Evolutionary conservation across 495 filamentous ascomycete genomes (phyloP), one percentile per base, ranked within the genome.

Genomic region (Aspergillus carlsbadensis): DNA sequence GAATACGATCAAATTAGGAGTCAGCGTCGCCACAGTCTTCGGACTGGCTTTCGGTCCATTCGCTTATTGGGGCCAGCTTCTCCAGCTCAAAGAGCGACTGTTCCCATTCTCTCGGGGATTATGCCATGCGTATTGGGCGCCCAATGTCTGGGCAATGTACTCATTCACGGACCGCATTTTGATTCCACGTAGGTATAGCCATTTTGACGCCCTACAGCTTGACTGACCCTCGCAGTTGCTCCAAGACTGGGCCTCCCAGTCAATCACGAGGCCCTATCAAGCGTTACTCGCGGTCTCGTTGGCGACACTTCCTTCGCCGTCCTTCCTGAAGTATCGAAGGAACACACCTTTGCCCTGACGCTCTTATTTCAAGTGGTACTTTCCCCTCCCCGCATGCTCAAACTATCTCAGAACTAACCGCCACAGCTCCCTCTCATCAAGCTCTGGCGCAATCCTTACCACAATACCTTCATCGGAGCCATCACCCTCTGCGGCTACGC

Each of bases 81-180:
- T 86, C n/a, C 94, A 98, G 69, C 73, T 98, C 33, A 70, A 95
- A 42, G 84, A 84, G 57, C 78, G 94, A 47, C 78, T 98, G 2
- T 98, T 98, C 61, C 94, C 94, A 4, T 98, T 98, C 69, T 93
- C 91, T 1, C 76, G 94, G 49, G 94, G 94, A 0, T 71, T 98
- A 29, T 96, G 92, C 66, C 94, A 98, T 75, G 94, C 94, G 0
- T 98, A 98, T 70, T 98, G 94, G 94, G 94, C 94, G 2, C 92
- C 94, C 1, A 98, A 98, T 62, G 77, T 96, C 10, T 98, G 94
- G 94, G 92, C 94, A 0, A 82, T 98, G 75, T 98, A 98, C 69
- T 96, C 94, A 0, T 96, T 98, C 63, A 70, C 81, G 0, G 94
- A 98, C 61, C 79, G 94, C 46, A 72, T 88, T 26, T 66, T 98